Percentiles rank a stretch among this genome's conserved stretches.
These are phyloP conservation scores for Citrus australasica DNA, from an alignment of 345 rosid genomes.

Conservation along the genomic window DNA sequence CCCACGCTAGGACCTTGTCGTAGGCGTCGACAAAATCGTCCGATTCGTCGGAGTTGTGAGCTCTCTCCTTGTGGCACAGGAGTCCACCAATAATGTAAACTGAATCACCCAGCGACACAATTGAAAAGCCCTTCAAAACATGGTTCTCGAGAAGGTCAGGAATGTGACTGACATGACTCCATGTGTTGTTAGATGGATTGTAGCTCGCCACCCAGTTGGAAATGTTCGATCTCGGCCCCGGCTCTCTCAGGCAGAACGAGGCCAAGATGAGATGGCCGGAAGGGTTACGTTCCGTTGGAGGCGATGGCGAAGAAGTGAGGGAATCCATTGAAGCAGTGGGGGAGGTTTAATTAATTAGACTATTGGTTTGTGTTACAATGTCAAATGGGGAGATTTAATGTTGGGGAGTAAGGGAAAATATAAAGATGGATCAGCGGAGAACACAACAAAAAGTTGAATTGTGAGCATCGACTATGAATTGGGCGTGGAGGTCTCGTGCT, in stretches of 20 bases:
- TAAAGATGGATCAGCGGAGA: slow-evolving; percentile 8
- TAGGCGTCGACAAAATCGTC: slow-evolving; percentile 17
- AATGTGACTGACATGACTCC: slow-evolving; percentile 36
- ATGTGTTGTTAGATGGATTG: slow-evolving; percentile 32
- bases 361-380: neutral
- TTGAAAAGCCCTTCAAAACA: slow-evolving; percentile 43
- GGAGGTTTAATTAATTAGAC: neutral
- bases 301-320: slow-evolving; percentile 13
- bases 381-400: slow-evolving; percentile 19
- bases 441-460: slow-evolving; percentile 10
- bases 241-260: slow-evolving; percentile 33
- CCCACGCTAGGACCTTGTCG: slow-evolving; percentile 19
- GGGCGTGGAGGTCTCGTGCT: neutral
- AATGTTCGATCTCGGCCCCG: neutral
- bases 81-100: slow-evolving; percentile 48
- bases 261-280: slow-evolving; percentile 21
- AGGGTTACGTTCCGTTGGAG: neutral
- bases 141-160: slow-evolving; percentile 29
- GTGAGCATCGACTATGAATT: slow-evolving; percentile 22
- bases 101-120: slow-evolving; percentile 34
- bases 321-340: slow-evolving; percentile 29
- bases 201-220: slow-evolving; percentile 47
- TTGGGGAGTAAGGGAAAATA: neutral
- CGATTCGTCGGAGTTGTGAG: neutral
- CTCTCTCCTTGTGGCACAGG: slow-evolving; percentile 22